These are phyloP conservation scores for Sporothrix inflata DNA, from an alignment of 2,329 filamentous ascomycete genomes.

Conservation along the genomic window DNA sequence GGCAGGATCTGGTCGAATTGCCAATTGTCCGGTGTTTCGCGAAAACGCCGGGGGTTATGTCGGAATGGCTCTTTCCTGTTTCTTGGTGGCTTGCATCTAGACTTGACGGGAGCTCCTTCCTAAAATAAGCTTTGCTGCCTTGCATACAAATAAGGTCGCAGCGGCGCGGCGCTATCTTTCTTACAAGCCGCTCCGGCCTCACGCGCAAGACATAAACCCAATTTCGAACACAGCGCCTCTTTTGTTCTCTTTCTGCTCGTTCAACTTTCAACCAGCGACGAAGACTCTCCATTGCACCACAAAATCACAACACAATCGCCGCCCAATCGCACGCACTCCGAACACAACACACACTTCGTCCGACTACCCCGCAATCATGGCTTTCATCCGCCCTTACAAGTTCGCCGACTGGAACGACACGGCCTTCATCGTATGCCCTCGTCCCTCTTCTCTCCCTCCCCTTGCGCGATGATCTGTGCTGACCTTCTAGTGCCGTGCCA, in stretches of 20 bases:
- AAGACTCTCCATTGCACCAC: neutral
- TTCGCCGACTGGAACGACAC: constrained; percentile 47
- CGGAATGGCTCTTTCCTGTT: neutral
- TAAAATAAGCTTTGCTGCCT: neutral
- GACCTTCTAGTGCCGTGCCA: constrained; percentile 49
- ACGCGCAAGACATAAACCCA: neutral
- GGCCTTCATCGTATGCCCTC: constrained; percentile 47
- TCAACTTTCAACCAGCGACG: neutral
- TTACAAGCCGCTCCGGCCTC: neutral
- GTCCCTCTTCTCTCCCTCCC: constrained; percentile 13
- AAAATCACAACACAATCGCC: neutral
- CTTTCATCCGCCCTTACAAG: constrained; percentile 50
- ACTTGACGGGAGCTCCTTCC: neutral
- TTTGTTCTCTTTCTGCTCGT: neutral
- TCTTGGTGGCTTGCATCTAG: neutral
- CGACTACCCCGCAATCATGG: constrained; percentile 41
- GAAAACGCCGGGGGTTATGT: neutral
- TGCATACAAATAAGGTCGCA: neutral
- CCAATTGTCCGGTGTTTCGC: constrained; percentile 1
- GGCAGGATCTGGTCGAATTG: neutral
- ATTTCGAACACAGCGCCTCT: neutral
- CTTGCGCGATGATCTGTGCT: neutral
- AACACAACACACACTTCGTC: neutral
- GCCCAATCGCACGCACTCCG: neutral
- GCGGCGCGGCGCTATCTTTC: constrained; percentile 14